These are phyloP conservation scores for Sugiyamaella novakii DNA, from an alignment of 1,139 yeast species.

Conservation along the genomic window DNA sequence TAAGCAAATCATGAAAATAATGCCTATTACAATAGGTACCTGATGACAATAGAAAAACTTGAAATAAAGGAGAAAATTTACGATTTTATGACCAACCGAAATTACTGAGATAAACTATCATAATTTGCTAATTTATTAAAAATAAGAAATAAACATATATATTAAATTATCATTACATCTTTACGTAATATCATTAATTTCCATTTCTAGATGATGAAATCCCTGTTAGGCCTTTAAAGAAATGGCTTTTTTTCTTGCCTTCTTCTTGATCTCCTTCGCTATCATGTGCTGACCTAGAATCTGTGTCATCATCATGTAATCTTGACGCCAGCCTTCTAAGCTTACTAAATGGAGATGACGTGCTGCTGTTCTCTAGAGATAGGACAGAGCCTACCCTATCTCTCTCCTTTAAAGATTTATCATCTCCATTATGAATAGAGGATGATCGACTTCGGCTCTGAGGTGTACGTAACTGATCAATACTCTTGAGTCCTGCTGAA, in stretches of 20 bases:
- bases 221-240: constrained; percentile 9
- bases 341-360: constrained; percentile 21
- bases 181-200: neutral
- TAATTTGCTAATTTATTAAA: neutral
- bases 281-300: constrained; percentile 1
- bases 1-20: neutral
- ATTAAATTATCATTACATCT: neutral
- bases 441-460: constrained; percentile 18
- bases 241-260: constrained; percentile 9
- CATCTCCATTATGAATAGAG: constrained; percentile 12
- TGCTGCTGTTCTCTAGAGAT: neutral
- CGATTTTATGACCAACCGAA: constrained; percentile 6
- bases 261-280: constrained; percentile 9
- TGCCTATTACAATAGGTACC: neutral
- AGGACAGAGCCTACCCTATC: neutral
- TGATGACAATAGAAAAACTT: constrained; percentile 4
- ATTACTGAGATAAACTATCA: too few relatives aligned
- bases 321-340: constrained; percentile 17
- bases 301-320: constrained; percentile 14
- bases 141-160: neutral
- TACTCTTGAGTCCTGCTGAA: neutral
- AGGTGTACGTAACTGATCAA: constrained; percentile 15
- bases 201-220: constrained; percentile 2
- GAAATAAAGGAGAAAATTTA: neutral
- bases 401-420: constrained; percentile 10